Conservation (phyloP, 2,329 filamentous ascomycete genomes). For the Sporothrix brasiliensis region DNA sequence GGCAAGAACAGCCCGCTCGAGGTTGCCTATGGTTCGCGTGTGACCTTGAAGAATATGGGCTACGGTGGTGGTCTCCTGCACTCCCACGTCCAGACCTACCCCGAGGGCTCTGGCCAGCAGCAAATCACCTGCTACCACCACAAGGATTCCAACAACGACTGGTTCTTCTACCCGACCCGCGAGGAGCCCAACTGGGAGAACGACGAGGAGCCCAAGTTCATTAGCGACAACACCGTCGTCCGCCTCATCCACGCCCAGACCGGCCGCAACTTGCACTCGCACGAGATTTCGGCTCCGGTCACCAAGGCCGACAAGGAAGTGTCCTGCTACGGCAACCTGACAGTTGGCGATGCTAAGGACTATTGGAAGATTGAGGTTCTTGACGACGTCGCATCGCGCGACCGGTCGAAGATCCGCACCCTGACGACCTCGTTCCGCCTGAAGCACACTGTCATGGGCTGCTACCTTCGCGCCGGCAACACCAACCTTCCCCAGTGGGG, state of each 20-base stretch:
- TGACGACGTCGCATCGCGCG: conserved; percentile 81
- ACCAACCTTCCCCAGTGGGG: conserved; percentile 98
- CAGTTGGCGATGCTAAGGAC: conserved; percentile 94
- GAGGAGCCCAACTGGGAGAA: conserved; percentile 71
- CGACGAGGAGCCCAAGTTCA: conserved; percentile 71
- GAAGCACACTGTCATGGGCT: conserved; percentile 77
- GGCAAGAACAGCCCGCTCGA: conserved; percentile 94
- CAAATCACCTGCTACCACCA: conserved; percentile 99
- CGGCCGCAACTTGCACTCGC: conserved; percentile 94
- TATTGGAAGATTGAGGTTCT: conserved; percentile 96
- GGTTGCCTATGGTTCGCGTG: conserved; percentile 82
- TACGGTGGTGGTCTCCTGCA: conserved; percentile 96
- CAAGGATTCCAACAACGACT: conserved; percentile 99
- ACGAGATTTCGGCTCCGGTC: conserved; percentile 83
- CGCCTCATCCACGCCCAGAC: conserved; percentile 94
- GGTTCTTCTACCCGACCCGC: conserved; percentile 98
- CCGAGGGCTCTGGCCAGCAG: conserved; percentile 90
- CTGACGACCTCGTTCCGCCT: conserved; percentile 92
- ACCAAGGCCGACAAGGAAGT: conserved; percentile 91
- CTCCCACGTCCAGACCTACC: conserved; percentile 94
- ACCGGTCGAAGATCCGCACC: conserved; percentile 83
- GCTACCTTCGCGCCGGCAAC: conserved; percentile 93
- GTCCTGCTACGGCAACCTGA: conserved; percentile 93
- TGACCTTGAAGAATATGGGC: conserved; percentile 98
- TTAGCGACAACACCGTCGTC: conserved; percentile 75